Base-by-base conservation (phyloP, 2,329 filamentous ascomycete genomes). In the Tolypocladium tropicale region DNA sequence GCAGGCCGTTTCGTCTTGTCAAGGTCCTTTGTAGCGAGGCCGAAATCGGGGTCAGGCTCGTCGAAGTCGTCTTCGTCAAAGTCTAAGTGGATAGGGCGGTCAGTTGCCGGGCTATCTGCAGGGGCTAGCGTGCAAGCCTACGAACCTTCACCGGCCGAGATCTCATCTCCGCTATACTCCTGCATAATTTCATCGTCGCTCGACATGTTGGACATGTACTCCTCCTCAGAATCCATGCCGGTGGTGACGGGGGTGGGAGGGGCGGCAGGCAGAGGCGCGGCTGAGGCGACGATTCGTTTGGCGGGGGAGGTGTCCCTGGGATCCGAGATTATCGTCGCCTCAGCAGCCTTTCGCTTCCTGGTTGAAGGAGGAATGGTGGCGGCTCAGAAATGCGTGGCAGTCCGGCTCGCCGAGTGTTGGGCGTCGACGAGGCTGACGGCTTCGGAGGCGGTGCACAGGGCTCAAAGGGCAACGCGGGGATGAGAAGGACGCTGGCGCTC, bases 161-260 rank as follows among this genome's bases (percentile, higher is more conserved):
- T 72, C 70, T 80, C 85, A 64, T 91, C 89, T 55, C 90, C 91
- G 63, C 88, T 91, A 58, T 88, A 85, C 65, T 91, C 88, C 60
- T 88, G 81, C 70, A 87, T 80, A 58, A 90, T 82, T 61, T 89
- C 86, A 55, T 86, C 85, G 46, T 86, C 86, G 61, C 66, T 95
- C 46, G 89, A 93, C 64, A 86, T 79, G 67, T 85, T 84, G 64
- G 89, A 95, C 81, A 94, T 88, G 72, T 92, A 92, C 58, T 96
- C 93, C 67, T 96, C 91, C 65, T 97, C 93, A 10, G 92, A 96
- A 75, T 96, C 91, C 92, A 96, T 96, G 61, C 77, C 82, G 70
- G 76, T 76, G 53, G 74, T 78, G 25, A 68, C 67, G n/a, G 70
- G 75, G 52, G 82, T 85, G 57, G 80, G 71, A 32, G 82, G 83